Percentiles rank a stretch among this genome's conserved stretches.
Evolutionary conservation across 129 eudicot genomes (phyloP).

Genomic region (Mikania micrantha): DNA sequence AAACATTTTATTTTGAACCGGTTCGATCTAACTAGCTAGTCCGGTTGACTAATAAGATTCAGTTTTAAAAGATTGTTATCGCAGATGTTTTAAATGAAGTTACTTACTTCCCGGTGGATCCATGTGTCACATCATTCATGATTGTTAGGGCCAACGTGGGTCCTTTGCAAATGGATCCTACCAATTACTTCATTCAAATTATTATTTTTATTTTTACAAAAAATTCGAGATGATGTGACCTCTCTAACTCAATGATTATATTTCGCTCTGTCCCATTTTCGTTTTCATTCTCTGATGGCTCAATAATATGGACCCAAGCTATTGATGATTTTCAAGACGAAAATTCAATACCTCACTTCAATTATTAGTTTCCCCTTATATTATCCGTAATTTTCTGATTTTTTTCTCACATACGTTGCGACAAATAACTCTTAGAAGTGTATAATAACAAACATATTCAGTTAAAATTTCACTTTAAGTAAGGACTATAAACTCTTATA

Average conservation of each 20-base stretch:
- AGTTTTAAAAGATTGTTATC: no score
- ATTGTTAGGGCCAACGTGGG: constrained; percentile 5
- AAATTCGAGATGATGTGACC: constrained; percentile 18
- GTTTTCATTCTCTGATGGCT: background rate
- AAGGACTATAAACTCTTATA: no score
- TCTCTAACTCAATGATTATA: constrained; percentile 17
- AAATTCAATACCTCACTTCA: background rate
- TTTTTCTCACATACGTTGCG: no score
- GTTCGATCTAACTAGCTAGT: no score
- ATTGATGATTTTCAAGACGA: background rate
- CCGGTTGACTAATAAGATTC: no score
- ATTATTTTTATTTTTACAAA: background rate
- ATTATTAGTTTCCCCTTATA: background rate
- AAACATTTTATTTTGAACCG: no score
- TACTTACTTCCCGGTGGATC: background rate
- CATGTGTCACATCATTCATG: constrained; percentile 7
- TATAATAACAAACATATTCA: no score
- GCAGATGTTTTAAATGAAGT: no score
- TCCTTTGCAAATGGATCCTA: constrained; percentile 1
- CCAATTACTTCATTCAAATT: constrained; percentile 10
- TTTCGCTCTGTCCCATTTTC: constrained; percentile 5
- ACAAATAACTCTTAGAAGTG: no score
- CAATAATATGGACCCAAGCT: background rate
- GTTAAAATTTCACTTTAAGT: no score
- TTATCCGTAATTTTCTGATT: background rate